phyloP scores from a whole-genome alignment of 495 filamentous ascomycete genomes.

The Aspergillus panamensis region DNA sequence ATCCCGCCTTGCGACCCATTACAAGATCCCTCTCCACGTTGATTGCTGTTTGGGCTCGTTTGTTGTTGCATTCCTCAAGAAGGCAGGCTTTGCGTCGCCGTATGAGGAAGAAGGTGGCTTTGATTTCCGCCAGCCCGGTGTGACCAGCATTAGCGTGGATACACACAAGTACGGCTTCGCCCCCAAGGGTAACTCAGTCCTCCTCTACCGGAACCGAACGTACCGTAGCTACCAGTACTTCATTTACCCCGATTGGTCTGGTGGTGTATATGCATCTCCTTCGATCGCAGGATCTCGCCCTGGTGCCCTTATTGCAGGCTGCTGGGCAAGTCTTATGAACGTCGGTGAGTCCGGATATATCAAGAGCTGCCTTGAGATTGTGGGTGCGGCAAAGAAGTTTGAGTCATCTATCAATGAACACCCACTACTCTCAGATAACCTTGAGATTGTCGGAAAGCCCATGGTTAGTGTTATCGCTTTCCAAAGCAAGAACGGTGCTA shows the following conservation, averaged over 20 bases:
- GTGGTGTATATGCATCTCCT: constrained; percentile 93
- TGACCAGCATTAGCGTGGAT: constrained; percentile 92
- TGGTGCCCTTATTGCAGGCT: constrained; percentile 88
- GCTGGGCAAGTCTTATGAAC: constrained; percentile 86
- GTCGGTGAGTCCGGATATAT: constrained; percentile 91
- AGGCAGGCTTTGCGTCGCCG: constrained; percentile 72
- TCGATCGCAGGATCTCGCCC: constrained; percentile 87
- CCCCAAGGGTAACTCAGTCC: constrained; percentile 89
- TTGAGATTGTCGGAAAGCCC: constrained; percentile 79
- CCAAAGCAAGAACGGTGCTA: constrained; percentile 57
- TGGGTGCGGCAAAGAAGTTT: constrained; percentile 82
- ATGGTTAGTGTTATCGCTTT: constrained; percentile 91
- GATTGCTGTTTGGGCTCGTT: constrained; percentile 98
- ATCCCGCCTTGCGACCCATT: constrained; percentile 75
- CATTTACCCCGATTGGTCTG: constrained; percentile 89
- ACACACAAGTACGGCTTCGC: constrained; percentile 99
- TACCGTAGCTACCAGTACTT: constrained; percentile 92
- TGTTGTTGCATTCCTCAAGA: constrained; percentile 83
- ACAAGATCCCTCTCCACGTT: constrained; percentile 84
- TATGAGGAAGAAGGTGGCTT: constrained; percentile 69
- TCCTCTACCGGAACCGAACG: constrained; percentile 78
- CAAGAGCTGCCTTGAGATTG: constrained; percentile 76
- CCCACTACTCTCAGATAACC: constrained; percentile 61
- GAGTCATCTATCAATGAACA: constrained; percentile 67
- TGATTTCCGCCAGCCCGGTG: constrained; percentile 90